Evolutionary conservation across 805 yeast species (phyloP), one percentile per base, ranked within the genome.

Genomic region (Wickerhamiella occidentalis): DNA sequence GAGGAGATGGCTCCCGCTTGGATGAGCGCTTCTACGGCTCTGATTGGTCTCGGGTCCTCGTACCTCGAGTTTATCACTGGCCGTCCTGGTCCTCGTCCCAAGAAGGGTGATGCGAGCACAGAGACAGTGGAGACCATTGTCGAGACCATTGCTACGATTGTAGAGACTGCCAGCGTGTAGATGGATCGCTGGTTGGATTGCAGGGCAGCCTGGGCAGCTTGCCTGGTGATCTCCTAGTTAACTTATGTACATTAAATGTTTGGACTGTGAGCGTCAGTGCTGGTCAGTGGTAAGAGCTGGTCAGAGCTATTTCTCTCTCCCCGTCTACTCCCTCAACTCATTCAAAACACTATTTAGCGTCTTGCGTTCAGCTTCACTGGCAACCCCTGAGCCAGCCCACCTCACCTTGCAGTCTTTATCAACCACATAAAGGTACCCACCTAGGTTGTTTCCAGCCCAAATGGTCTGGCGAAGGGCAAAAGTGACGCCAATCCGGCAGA

Each of bases 301-400:
- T n/a, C n/a, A n/a, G n/a, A n/a, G n/a, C n/a, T n/a, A n/a, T n/a
- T n/a, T n/a, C n/a, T n/a, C n/a, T n/a, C n/a, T n/a, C n/a, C n/a
- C n/a, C n/a, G n/a, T n/a, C n/a, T n/a, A n/a, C 26, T 23, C 26
- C 5, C 26, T 13, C 18, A 42, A 15, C 47, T 44, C 40, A n/a
- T 44, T 44, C 40, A 44, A 25, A 18, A 44, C 47, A 4, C 8
- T 9, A 18, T 22, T 33, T 9, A 81, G 50, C 85, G 63, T 13
- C 76, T 67, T 15, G 69, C 68, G 44, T 56, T 92, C 98, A 29
- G 74, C 73, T n/a, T 73, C 77, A 13, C 72, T 71, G 1, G 95
- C 82, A 36, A 74, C 76, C 1, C 97, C 98, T 56, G 94, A 78
- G 3, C 86, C 84, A 21, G 86, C 87, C 97, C 97, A 90, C 57